Evolutionary conservation across 139 green algal genomes (phyloP).

Genomic region (Auxenochlorella protothecoides): DNA sequence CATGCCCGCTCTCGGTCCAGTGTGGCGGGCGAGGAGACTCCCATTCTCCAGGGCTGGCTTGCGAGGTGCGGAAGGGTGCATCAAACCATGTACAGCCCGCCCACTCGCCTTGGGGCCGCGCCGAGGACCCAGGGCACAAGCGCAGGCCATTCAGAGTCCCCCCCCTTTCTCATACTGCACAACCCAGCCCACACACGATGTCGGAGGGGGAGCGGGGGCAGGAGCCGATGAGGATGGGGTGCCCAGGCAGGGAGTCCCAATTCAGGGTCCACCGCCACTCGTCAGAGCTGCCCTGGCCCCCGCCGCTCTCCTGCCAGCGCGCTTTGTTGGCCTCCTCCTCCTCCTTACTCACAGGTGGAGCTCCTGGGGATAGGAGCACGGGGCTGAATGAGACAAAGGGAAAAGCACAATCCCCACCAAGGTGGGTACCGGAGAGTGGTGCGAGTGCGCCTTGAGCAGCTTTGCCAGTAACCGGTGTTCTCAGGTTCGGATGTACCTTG

Average conservation of each 20-base stretch:
- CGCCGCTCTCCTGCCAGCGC: conserved; percentile 33
- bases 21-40: not conserved
- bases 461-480: too few relatives aligned
- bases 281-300: conserved; percentile 20
- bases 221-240: conserved; percentile 32
- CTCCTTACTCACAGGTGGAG: not conserved
- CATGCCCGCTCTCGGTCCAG: too few relatives aligned
- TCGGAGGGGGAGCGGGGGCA: conserved; percentile 30
- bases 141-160: not conserved
- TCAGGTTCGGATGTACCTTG: too few relatives aligned
- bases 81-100: too few relatives aligned
- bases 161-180: not conserved
- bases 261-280: conserved; percentile 46
- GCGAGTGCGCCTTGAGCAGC: too few relatives aligned
- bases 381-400: not conserved
- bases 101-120: too few relatives aligned
- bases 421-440: too few relatives aligned
- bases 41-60: conserved; percentile 8
- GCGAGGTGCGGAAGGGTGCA: not conserved
- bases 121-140: too few relatives aligned
- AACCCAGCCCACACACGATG: conserved; percentile 5
- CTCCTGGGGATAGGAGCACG: not conserved
- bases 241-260: conserved; percentile 26
- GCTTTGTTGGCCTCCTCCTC: conserved; percentile 35
- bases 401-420: not conserved